phyloP scores from a whole-genome alignment of 2,329 filamentous ascomycete genomes.

The Cercospora berteroae region DNA sequence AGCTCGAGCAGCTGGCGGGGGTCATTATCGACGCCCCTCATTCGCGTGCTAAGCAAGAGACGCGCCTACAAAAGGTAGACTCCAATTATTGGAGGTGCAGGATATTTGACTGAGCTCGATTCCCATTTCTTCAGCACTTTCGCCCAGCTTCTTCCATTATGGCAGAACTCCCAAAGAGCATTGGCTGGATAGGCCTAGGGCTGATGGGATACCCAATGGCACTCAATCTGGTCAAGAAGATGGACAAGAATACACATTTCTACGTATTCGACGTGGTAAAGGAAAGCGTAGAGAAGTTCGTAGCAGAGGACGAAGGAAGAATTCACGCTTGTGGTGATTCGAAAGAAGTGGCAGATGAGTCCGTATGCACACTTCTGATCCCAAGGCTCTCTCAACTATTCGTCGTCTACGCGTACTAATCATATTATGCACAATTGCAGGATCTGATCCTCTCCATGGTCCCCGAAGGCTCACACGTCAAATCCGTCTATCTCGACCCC shows the following conservation, averaged over 20 bases:
- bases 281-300: slow-evolving; percentile 45
- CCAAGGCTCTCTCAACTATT: not conserved
- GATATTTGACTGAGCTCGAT: not conserved
- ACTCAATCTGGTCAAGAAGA: slow-evolving; percentile 50
- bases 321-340: slow-evolving; percentile 45
- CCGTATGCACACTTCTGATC: slow-evolving; percentile 39
- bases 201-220: slow-evolving; percentile 57
- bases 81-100: not conserved
- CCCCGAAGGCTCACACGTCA: slow-evolving; percentile 53
- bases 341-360: slow-evolving; percentile 51
- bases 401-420: not conserved
- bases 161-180: slow-evolving; percentile 29
- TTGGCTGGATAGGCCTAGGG: slow-evolving; percentile 57
- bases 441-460: slow-evolving; percentile 55
- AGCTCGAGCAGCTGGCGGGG: slow-evolving; percentile 14
- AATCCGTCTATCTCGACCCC: slow-evolving; percentile 51
- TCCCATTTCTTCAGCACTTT: not conserved
- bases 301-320: slow-evolving; percentile 40
- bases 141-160: slow-evolving; percentile 15
- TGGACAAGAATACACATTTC: slow-evolving; percentile 44
- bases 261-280: slow-evolving; percentile 52
- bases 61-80: slow-evolving; percentile 7
- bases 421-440: slow-evolving; percentile 31
- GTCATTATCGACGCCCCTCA: slow-evolving; percentile 3
- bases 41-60: slow-evolving; percentile 3